A percentile compares a stretch with the other conserved stretches of the same genome.
These are phyloP conservation scores for Lasiodiplodia hormozganensis DNA, from an alignment of 2,329 filamentous ascomycete species.

Conservation along the genomic window DNA sequence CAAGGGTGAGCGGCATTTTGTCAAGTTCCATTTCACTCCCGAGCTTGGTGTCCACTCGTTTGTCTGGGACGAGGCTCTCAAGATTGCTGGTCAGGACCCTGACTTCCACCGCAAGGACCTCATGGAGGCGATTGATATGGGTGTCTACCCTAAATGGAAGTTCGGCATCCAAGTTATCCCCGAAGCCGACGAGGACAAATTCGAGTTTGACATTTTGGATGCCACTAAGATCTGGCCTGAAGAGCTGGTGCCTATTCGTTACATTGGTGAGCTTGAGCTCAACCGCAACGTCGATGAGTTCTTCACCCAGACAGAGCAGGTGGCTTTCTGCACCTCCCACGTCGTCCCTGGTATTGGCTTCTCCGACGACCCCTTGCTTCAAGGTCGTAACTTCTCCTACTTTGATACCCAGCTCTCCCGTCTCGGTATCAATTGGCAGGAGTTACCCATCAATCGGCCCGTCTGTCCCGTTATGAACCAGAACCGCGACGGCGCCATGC, in stretches of 20 bases:
- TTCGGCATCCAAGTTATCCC: slow-evolving; percentile 82
- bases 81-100: slow-evolving; percentile 68
- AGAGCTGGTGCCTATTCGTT: slow-evolving; percentile 74
- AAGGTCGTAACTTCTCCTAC: slow-evolving; percentile 75
- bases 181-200: slow-evolving; percentile 74
- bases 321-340: slow-evolving; percentile 82
- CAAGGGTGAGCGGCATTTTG: slow-evolving; percentile 72
- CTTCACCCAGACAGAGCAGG: slow-evolving; percentile 83
- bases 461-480: slow-evolving; percentile 78
- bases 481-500: slow-evolving; percentile 75
- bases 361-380: slow-evolving; percentile 75
- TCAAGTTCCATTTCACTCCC: slow-evolving; percentile 80
- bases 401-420: slow-evolving; percentile 73
- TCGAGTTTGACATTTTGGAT: slow-evolving; percentile 86
- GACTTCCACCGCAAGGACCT: slow-evolving; percentile 85
- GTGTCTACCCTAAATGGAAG: slow-evolving; percentile 77
- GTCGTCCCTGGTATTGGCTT: slow-evolving; percentile 80
- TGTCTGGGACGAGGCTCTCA: slow-evolving; percentile 81
- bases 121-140: slow-evolving; percentile 74
- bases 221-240: slow-evolving; percentile 88
- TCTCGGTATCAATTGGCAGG: slow-evolving; percentile 76
- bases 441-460: slow-evolving; percentile 78
- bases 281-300: slow-evolving; percentile 83
- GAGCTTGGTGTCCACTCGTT: slow-evolving; percentile 77
- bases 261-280: slow-evolving; percentile 80